Evolutionary conservation across 177 flowering plant species (phyloP), one percentile per base, ranked within the genome.

Genomic region (Vitis hybrid): DNA sequence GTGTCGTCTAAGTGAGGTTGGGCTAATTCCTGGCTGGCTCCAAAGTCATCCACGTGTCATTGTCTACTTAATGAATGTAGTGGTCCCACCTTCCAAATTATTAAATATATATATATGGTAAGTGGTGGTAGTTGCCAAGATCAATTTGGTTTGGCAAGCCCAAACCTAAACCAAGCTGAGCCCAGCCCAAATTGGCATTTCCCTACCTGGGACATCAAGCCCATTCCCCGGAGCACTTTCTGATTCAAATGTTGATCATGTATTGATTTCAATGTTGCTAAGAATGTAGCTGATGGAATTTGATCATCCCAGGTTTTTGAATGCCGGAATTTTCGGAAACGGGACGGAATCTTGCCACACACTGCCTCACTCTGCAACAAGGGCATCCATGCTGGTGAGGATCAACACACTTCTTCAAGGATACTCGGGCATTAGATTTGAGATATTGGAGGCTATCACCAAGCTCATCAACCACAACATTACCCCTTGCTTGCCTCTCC

Each of bases 351-450:
- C 84, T 9, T 13, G 72, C 62, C 86, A 86, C 72, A 80, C 83
- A 2, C 63, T 88, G 75, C 85, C 92, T 4, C 80, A 70, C 6
- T 62, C 87, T 2, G 77, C 86, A 3, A 80, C 89, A n/a, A 83
- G 89, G 62, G 92, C 90, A 8, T 86, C 92, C 2, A 88, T 88
- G 90, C 72, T 87, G 32, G 90, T 88, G 11, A 71, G 92, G 52
- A 80, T 85, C 77, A 87, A 88, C 81, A 88, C 92, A 3, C 82
- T 88, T 10, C 80, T 88, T 39, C 92, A 87, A 62, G 92, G 92
- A 1, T 88, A 86, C 75, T 88, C 92, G 0, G 92, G 92, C 71
- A 88, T 88, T 66, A 62, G 92, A 32, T 88, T 85, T 32, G 92
- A 87, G 32, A 83, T 88, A 75, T 26, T 88, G 63, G 90, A 86